Base-by-base conservation (phyloP, 805 yeast genomes). In the Cyberlindnera nakhonratchasimensis region DNA sequence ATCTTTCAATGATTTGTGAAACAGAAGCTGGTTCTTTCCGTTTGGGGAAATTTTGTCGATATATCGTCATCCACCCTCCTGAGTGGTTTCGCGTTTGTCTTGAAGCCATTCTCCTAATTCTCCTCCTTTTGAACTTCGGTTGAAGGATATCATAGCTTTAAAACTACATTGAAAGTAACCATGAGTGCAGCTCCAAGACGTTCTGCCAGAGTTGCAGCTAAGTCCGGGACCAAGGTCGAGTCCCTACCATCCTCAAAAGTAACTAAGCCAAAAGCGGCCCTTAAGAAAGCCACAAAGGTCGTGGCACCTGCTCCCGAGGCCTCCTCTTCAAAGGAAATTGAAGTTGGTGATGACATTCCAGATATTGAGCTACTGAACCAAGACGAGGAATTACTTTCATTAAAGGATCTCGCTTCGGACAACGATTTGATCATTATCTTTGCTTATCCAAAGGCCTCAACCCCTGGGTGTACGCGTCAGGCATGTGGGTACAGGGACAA, bases 401-500 rank as follows among this genome's bases (percentile, higher is more conserved):
- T 84, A 48, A 67, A 63, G 17, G 63, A 69, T 4, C 53, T 70
- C 38, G 69, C 68, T 8, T 50, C 54, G 16, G 63, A 63, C 8
- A 68, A 75, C 28, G 63, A 68, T 16, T 64, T 78, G 12, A 71
- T 80, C 22, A 68, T 80, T 17, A 66, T 79, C 20, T 79, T 82
- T 63, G 85, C 96, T 16, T 91, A 90, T 59, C 98, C 98, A 40
- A 82, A 75, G 58, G 98, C 98, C 0, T 79, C 84, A 20, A 91
- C 98, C 1, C 96, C 96, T 1, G 99, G 99, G 3, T 93, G 99
- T 64, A 91, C 99, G 1, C 77, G 88, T 54, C 99, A 91, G 66
- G 97, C 90, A 3, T 76, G 85, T 60, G 96, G 96, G 0, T 93
- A 84, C 61, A 80, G 93, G 54, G 81, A 77, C 50, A 77, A 77